Evolutionary conservation across 495 filamentous ascomycete genomes (phyloP).

Genomic region (Pseudevernia furfuracea): DNA sequence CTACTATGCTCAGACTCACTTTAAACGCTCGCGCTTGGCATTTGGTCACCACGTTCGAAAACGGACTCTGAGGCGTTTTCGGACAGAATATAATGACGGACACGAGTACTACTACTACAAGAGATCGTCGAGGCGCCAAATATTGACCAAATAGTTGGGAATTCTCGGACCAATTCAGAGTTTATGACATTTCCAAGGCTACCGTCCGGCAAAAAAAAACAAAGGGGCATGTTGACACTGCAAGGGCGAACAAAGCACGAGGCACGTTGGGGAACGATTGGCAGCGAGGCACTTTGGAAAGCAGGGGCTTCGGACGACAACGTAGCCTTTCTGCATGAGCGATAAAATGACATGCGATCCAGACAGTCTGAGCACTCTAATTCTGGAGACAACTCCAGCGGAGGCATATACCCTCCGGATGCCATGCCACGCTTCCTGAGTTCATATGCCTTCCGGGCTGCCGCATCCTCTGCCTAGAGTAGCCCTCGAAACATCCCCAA

Average conservation of each 20-base stretch:
- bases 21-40: neutral
- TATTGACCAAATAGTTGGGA: neutral
- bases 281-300: constrained; percentile 2
- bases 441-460: neutral
- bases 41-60: neutral
- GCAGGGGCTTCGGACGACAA: constrained; percentile 6
- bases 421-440: too few relatives aligned
- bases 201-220: neutral
- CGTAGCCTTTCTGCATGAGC: constrained; percentile 11
- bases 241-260: constrained; percentile 5
- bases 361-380: constrained; percentile 3
- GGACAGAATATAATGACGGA: neutral
- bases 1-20: neutral
- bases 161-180: neutral
- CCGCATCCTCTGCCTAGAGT: neutral
- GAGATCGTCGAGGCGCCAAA: neutral
- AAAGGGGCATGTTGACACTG: constrained; percentile 1
- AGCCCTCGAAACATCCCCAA: neutral
- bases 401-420: neutral
- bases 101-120: neutral
- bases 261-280: constrained; percentile 18
- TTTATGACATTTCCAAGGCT: neutral
- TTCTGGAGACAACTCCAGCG: neutral
- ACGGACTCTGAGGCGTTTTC: neutral
- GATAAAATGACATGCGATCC: constrained; percentile 13